A percentile compares a stretch with the other conserved stretches of the same genome.
phyloP scores from a whole-genome alignment of 2,329 filamentous ascomycete genomes.

The Aspergillus neoniger region DNA sequence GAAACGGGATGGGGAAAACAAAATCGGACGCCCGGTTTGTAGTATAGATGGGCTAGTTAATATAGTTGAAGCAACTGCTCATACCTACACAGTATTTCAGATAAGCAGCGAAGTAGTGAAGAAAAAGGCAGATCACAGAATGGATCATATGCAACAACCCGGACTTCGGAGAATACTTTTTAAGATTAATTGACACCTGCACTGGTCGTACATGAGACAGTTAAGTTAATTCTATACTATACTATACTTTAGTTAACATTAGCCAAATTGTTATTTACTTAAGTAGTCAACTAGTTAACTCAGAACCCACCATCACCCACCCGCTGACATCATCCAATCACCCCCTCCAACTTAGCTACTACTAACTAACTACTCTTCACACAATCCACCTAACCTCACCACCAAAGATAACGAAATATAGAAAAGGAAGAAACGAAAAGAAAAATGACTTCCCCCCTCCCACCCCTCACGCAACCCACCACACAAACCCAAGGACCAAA shows the following conservation, averaged over 20 bases:
- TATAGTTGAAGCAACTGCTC: not conserved
- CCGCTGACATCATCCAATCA: conserved; percentile 34
- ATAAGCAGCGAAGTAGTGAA: too few relatives aligned
- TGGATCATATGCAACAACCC: too few relatives aligned
- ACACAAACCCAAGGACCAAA: conserved; percentile 3
- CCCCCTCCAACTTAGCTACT: not conserved
- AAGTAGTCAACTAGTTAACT: not conserved
- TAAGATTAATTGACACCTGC: too few relatives aligned
- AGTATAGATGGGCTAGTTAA: conserved; percentile 21
- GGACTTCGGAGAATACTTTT: too few relatives aligned
- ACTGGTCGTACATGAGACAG: too few relatives aligned
- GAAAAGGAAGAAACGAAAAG: not conserved
- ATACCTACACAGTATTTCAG: too few relatives aligned
- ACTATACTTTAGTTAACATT: too few relatives aligned
- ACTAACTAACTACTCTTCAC: not conserved
- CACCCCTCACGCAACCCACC: conserved; percentile 6
- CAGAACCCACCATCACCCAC: not conserved
- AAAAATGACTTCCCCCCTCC: conserved; percentile 16
- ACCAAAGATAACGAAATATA: conserved; percentile 57
- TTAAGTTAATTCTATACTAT: too few relatives aligned
- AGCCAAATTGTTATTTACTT: too few relatives aligned
- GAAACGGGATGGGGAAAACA: not conserved
- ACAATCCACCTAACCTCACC: conserved; percentile 55
- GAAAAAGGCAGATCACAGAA: too few relatives aligned
- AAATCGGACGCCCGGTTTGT: conserved; percentile 15